A percentile compares a stretch with the other conserved stretches of the same genome.
Conservation (phyloP, 768 basidiomycete genomes). For the Panaeolus papilionaceus region DNA sequence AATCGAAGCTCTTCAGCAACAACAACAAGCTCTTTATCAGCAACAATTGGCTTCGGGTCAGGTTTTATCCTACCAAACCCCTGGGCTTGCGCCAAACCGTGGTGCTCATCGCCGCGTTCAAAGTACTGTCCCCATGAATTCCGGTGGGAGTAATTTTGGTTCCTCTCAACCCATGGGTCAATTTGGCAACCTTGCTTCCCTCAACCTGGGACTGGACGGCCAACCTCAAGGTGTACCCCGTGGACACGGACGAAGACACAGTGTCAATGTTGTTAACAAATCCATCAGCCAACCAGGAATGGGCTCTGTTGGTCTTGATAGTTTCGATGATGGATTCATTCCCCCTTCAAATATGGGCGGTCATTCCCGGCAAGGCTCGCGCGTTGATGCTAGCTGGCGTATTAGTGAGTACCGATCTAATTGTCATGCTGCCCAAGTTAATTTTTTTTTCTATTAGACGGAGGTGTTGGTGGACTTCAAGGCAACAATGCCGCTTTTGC, state of each 20-base stretch:
- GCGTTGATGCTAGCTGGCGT: conserved; percentile 87
- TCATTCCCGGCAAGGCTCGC: conserved; percentile 77
- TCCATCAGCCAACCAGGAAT: conserved; percentile 50
- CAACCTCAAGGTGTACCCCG: conserved; percentile 73
- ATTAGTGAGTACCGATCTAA: conserved; percentile 65
- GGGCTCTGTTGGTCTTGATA: conserved; percentile 61
- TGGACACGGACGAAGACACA: conserved; percentile 88
- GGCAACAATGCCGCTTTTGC: conserved; percentile 64
- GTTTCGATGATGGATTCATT: conserved; percentile 83
- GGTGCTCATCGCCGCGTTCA: conserved; percentile 81
- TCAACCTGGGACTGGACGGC: conserved; percentile 67
- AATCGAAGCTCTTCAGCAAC: conserved; percentile 89
- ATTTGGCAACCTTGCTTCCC: conserved; percentile 58
- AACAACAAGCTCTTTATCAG: conserved; percentile 89
- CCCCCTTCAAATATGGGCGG: conserved; percentile 63
- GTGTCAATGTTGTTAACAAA: conserved; percentile 92
- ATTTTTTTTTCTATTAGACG: conserved; percentile 57
- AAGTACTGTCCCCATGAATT: conserved; percentile 74
- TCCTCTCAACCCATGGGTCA: conserved; percentile 68
- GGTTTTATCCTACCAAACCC: conserved; percentile 79
- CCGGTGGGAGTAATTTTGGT: conserved; percentile 52
- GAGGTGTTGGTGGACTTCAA: conserved; percentile 74
- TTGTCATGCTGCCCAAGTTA: conserved; percentile 10
- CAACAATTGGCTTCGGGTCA: conserved; percentile 90
- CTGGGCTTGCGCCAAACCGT: conserved; percentile 73